These are phyloP conservation scores for Cladosporium sphaerospermum DNA, from an alignment of 2,329 filamentous ascomycete species.

Conservation along the genomic window DNA sequence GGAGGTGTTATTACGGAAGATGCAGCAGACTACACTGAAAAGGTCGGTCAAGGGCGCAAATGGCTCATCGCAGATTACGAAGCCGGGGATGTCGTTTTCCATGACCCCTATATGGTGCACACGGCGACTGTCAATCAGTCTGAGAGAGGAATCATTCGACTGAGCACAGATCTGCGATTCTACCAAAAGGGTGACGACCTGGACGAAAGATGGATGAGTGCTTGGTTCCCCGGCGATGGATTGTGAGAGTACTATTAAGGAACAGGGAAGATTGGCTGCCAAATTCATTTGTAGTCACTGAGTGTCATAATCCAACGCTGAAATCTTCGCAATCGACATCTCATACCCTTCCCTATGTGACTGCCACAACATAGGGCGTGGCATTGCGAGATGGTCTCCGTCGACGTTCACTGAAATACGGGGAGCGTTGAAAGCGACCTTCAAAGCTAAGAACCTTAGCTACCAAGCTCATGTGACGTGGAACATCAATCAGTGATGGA, in stretches of 20 bases:
- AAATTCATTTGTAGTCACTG: too few species aligned
- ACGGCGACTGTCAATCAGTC: neutral
- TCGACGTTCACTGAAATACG: too few species aligned
- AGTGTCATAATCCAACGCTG: too few species aligned
- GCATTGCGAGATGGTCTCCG: too few species aligned
- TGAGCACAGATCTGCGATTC: neutral
- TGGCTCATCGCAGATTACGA: neutral
- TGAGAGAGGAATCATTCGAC: neutral
- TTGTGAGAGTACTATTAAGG: neutral
- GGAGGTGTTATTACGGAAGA: neutral
- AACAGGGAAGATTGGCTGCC: too few species aligned
- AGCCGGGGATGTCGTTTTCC: neutral
- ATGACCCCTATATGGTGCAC: neutral
- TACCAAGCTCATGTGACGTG: too few species aligned
- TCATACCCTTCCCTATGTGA: too few species aligned
- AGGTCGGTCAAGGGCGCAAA: neutral
- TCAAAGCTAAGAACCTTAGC: too few species aligned
- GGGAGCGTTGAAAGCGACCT: too few species aligned
- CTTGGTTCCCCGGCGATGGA: neutral
- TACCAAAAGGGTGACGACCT: neutral
- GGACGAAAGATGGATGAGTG: neutral
- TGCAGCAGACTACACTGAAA: neutral
- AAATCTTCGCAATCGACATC: too few species aligned
- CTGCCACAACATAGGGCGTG: too few species aligned
- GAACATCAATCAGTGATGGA: too few species aligned